Evolutionary conservation across 441 rosid genomes (phyloP), one percentile per base, ranked within the genome.

Genomic region (Croton setiger): DNA sequence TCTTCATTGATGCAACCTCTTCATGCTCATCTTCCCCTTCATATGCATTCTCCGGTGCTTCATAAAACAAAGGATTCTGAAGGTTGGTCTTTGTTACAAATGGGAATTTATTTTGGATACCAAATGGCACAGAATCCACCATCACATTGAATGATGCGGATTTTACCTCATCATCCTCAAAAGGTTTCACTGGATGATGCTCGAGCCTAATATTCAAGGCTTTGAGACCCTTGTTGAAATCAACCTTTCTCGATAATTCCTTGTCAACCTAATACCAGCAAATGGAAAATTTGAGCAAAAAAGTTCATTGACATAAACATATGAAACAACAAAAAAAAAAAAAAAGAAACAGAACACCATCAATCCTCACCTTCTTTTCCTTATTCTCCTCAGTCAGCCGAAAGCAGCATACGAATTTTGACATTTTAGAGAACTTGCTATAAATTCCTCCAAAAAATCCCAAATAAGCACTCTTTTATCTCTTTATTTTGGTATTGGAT

Each of bases 1-100:
- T 79, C 52, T 76, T 87, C 51, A 83, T 82, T 35, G 89, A 88
- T 20, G 74, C 56, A 33, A 76, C 75, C 53, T 86, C 97, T 70
- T 85, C 89, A 4, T 68, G 87, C 81, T 90, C 96, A 66, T 90
- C 94, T 73, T 84, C 97, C 61, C 91, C 90, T 68, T 91, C 93
- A 35, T 87, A 87, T 18, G 88, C 87, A 69, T 69, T 74, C 75
- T 88, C 88, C 8, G 71, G 70, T 14, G 79, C 72, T 56, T 84
- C 87, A 41, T 66, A 72, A 60, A 53, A 77, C 36, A 21, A 67
- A 35, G 79, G 80, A 66, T 62, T 79, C 64, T 76, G 86, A 36
- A 72, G 76, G 49, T 66, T 76, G 71, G 67, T 54, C 57, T 71
- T 78, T 83, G 74, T 76, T 35, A 65, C 69, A 75, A 63, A 71